phyloP scores from a whole-genome alignment of 805 yeast genomes.

The Metschnikowia colocasiae region DNA sequence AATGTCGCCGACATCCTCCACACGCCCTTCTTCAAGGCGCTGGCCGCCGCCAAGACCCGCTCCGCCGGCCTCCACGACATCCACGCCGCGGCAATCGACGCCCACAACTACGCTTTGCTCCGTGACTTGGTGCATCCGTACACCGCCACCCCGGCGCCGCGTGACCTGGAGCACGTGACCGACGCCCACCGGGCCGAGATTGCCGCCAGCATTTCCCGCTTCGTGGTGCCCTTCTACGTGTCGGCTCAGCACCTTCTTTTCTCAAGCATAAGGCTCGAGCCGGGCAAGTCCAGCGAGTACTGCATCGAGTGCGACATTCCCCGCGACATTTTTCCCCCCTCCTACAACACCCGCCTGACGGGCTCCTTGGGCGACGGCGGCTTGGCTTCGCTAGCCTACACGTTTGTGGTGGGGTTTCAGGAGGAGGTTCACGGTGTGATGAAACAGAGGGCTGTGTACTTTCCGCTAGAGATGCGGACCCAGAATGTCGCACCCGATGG shows the following conservation, averaged over 20 bases:
- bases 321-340: conserved; percentile 32
- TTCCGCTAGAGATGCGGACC: conserved; percentile 31
- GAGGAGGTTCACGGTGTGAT: conserved; percentile 15
- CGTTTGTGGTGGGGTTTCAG: conserved; percentile 33
- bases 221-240: conserved; percentile 38
- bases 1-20: conserved; percentile 21
- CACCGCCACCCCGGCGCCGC: conserved; percentile 19
- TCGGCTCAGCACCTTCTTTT: conserved; percentile 40
- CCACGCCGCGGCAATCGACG: conserved; percentile 19
- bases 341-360: conserved; percentile 40
- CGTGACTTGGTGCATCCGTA: conserved; percentile 35
- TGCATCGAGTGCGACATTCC: conserved; percentile 24
- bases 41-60: conserved; percentile 17
- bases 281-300: conserved; percentile 19
- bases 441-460: conserved; percentile 28
- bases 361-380: conserved; percentile 40
- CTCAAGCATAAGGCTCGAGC: conserved; percentile 25
- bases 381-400: conserved; percentile 34
- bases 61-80: conserved; percentile 38
- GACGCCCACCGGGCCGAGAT: conserved; percentile 10
- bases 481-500: conserved; percentile 25
- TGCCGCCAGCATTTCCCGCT: conserved; percentile 26
- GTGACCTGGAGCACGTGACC: background rate
- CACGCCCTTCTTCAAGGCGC: conserved; percentile 23
- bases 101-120: conserved; percentile 22